These are phyloP conservation scores for Taphrina betulina DNA, from an alignment of 1,139 yeast genomes.

Conservation along the genomic window DNA sequence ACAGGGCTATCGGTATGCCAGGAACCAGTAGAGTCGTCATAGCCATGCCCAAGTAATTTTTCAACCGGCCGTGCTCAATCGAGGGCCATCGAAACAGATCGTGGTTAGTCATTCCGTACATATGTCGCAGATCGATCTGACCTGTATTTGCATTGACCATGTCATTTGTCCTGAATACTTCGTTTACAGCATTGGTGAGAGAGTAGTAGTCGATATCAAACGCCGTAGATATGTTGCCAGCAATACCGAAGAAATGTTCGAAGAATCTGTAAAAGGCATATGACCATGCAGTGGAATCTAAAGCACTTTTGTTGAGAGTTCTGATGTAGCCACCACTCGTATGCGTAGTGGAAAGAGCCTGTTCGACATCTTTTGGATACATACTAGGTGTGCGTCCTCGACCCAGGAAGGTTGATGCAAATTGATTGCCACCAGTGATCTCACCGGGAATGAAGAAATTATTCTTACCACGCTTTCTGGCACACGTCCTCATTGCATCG, in stretches of 20 bases:
- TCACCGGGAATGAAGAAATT: constrained; percentile 33
- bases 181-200: constrained; percentile 26
- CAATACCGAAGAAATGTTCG: constrained; percentile 25
- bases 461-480: constrained; percentile 25
- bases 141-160: constrained; percentile 32
- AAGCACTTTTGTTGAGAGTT: constrained; percentile 12
- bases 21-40: constrained; percentile 26
- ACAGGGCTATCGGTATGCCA: constrained; percentile 30
- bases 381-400: constrained; percentile 31
- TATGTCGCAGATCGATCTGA: constrained; percentile 32
- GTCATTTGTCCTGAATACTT: constrained; percentile 30
- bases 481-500: constrained; percentile 29
- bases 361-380: constrained; percentile 25
- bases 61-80: constrained; percentile 21
- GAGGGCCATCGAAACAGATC: constrained; percentile 35
- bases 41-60: constrained; percentile 24
- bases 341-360: constrained; percentile 2
- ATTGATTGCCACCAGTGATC: constrained; percentile 34
- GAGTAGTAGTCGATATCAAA: constrained; percentile 28
- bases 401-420: constrained; percentile 31
- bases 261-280: constrained; percentile 29
- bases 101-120: constrained; percentile 33
- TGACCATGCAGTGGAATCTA: constrained; percentile 31
- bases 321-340: constrained; percentile 12
- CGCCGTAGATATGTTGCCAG: constrained; percentile 29